Evolutionary conservation across 2,329 filamentous ascomycete species (phyloP).

Genomic region (Penicillium sp.): DNA sequence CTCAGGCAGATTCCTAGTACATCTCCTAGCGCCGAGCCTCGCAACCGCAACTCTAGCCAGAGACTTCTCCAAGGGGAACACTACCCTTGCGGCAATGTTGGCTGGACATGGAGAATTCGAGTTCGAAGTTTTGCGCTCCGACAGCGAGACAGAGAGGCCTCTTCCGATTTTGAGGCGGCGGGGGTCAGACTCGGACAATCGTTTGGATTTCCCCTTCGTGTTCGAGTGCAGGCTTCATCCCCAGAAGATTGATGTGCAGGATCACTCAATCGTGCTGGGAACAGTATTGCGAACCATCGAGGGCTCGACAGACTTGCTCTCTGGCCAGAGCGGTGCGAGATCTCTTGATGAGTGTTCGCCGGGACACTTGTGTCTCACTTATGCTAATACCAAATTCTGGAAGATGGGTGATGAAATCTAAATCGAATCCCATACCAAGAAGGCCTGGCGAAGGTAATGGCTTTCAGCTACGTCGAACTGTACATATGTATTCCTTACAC

Average conservation of each 20-base stretch:
- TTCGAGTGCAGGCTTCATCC: constrained; percentile 46
- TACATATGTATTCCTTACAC: constrained; percentile 5
- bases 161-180: constrained; percentile 37
- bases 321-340: constrained; percentile 9
- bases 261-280: constrained; percentile 48
- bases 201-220: constrained; percentile 44
- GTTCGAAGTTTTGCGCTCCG: constrained; percentile 26
- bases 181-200: not conserved
- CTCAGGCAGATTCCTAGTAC: constrained; percentile 54
- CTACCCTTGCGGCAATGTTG: constrained; percentile 36
- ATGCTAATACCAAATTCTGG: constrained; percentile 50
- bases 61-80: constrained; percentile 47
- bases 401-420: constrained; percentile 43
- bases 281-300: constrained; percentile 39
- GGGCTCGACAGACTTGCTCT: constrained; percentile 7
- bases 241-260: constrained; percentile 42
- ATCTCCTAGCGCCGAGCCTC: constrained; percentile 50
- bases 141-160: constrained; percentile 9
- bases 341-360: constrained; percentile 17
- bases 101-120: constrained; percentile 36
- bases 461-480: not conserved
- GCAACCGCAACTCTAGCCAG: constrained; percentile 43
- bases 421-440: not conserved
- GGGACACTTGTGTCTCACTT: constrained; percentile 42
- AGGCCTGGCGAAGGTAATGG: not conserved